Conservation (phyloP, 2,329 filamentous ascomycete genomes). For the Leptosphaerulina australis region DNA sequence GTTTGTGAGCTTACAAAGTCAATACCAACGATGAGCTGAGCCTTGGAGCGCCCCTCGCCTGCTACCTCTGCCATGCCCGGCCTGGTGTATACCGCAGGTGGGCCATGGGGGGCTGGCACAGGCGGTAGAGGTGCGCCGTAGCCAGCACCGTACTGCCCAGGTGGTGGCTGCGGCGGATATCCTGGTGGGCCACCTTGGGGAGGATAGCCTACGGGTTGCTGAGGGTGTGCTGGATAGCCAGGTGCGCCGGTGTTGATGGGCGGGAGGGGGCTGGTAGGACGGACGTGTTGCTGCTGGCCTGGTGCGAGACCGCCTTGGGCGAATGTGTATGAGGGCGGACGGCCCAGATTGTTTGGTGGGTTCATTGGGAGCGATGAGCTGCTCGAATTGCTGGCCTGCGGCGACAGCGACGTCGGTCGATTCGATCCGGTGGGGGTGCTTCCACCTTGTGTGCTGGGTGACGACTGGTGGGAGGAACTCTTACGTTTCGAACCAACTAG, state of each 20-base stretch:
- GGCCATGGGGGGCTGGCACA: slow-evolving; percentile 41
- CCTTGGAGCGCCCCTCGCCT: slow-evolving; percentile 86
- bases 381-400: slow-evolving; percentile 48
- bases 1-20: slow-evolving; percentile 75
- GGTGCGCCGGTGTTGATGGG: slow-evolving; percentile 61
- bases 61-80: slow-evolving; percentile 70
- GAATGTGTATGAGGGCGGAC: slow-evolving; percentile 69
- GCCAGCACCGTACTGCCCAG: slow-evolving; percentile 37
- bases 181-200: slow-evolving; percentile 48
- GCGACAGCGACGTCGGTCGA: slow-evolving; percentile 49
- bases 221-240: slow-evolving; percentile 52
- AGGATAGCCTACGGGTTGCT: slow-evolving; percentile 47
- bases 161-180: slow-evolving; percentile 36
- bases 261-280: slow-evolving; percentile 61
- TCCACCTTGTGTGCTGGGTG: slow-evolving; percentile 40
- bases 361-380: slow-evolving; percentile 59
- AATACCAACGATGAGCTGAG: slow-evolving; percentile 97
- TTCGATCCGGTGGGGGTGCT: slow-evolving; percentile 47
- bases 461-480: slow-evolving; percentile 61
- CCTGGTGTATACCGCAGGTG: slow-evolving; percentile 42
- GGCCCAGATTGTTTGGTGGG: slow-evolving; percentile 59
- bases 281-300: slow-evolving; percentile 46
- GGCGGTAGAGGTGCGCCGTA: slow-evolving; percentile 37
- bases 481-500: slow-evolving; percentile 83
- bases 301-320: slow-evolving; percentile 51